These are phyloP conservation scores for Taphrina betulina DNA, from an alignment of 1,139 yeast genomes.

Conservation along the genomic window DNA sequence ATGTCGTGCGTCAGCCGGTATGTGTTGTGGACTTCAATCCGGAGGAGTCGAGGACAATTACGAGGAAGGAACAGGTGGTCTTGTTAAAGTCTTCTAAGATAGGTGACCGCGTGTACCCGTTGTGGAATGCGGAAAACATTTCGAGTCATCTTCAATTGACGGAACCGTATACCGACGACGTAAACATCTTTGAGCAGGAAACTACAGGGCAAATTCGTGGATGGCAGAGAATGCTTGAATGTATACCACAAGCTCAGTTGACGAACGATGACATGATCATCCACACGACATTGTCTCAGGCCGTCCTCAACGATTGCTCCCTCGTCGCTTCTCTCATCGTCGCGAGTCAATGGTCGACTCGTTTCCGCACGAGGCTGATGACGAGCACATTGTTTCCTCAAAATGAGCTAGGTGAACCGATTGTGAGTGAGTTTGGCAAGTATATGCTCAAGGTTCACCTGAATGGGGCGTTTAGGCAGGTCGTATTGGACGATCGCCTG, in stretches of 20 bases:
- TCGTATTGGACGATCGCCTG: slow-evolving; percentile 38
- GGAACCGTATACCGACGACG: slow-evolving; percentile 16
- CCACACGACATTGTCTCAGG: slow-evolving; percentile 51
- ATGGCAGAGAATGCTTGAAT: background rate
- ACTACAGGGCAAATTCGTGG: background rate
- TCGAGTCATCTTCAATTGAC: slow-evolving; percentile 2
- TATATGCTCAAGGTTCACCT: slow-evolving; percentile 52
- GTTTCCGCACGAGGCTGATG: slow-evolving; percentile 34
- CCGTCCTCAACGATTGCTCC: slow-evolving; percentile 68
- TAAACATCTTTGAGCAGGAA: background rate
- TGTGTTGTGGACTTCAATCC: background rate
- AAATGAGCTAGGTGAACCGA: slow-evolving; percentile 37
- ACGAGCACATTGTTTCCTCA: slow-evolving; percentile 40
- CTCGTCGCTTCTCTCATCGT: slow-evolving; percentile 66
- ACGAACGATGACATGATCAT: background rate
- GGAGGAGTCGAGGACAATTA: slow-evolving; percentile 1
- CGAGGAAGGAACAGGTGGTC: slow-evolving; percentile 33
- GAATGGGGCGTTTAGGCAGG: slow-evolving; percentile 58
- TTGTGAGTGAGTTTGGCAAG: slow-evolving; percentile 41
- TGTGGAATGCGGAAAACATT: slow-evolving; percentile 34
- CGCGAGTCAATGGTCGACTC: slow-evolving; percentile 37
- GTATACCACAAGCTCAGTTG: background rate
- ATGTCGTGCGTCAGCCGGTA: too few species aligned
- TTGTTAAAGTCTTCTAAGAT: slow-evolving; percentile 35
- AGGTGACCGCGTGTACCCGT: slow-evolving; percentile 33